Evolutionary conservation across 495 filamentous ascomycete genomes (phyloP), one percentile per base, ranked within the genome.

Genomic region (Neurospora terricola): DNA sequence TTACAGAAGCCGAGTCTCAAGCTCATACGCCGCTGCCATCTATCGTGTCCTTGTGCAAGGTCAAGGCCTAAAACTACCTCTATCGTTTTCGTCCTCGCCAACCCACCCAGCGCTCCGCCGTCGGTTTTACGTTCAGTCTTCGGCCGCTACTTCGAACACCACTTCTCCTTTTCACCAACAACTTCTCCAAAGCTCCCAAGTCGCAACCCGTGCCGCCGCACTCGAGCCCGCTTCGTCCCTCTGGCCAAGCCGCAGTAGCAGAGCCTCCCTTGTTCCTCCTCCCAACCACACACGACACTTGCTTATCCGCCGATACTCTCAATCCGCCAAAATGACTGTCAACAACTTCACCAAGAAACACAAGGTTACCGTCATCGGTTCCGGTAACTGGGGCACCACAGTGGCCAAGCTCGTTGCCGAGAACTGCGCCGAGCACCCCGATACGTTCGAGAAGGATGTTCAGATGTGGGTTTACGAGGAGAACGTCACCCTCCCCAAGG

Each of bases 391-490:
- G 95, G 96, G 96, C 75, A 95, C 93, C 48, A 94, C 96, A 54
- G 98, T 99, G 80, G 91, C 94, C 76, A 99, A 99, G 83, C 95
- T 99, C 73, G 87, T 97, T 70, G 94, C 96, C 73, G 94, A 99
- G 83, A 98, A 97, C 83, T 91, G 93, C 30, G 86, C 86, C 72
- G 89, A 85, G 75, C 87, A 98, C 81, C 85, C 89, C 0, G 88
- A 92, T 38, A 75, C 97, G 66, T 99, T 98, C 80, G 91, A 98
- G 75, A 83, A 90, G 76, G 88, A 94, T 71, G 94, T 99, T 45
- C 92, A 95, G 82, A 98, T 99, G 95, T 98, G 93, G 93, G 95
- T 97, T 78, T 96, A 89, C 75, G 93, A 97, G 83, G 94, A 97
- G 83, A 89, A 94, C 69, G 89, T 94, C 48, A 88, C 88, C 70